phyloP scores from a whole-genome alignment of 1,284 basidiomycete genomes.

The Ceraceosorus bombacis region DNA sequence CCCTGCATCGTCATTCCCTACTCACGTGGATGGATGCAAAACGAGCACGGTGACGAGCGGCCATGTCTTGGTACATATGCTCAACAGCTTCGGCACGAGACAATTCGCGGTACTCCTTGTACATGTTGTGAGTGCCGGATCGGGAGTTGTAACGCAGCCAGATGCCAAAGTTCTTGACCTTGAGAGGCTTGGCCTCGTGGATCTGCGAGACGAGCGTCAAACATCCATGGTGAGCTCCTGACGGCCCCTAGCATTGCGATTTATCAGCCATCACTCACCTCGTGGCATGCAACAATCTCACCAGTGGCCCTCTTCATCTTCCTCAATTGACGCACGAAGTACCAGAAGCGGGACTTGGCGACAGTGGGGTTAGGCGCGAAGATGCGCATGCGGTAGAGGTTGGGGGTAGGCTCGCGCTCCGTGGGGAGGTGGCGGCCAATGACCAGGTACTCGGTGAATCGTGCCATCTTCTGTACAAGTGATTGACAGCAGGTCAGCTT shows the following conservation, averaged over 20 bases:
- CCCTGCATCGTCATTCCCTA: conserved; percentile 20
- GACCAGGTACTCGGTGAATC: conserved; percentile 74
- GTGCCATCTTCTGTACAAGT: neutral
- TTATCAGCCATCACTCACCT: conserved; percentile 61
- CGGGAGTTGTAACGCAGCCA: conserved; percentile 83
- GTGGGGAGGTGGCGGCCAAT: conserved; percentile 96
- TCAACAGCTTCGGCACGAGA: conserved; percentile 90
- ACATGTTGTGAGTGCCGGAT: conserved; percentile 53
- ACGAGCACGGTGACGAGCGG: conserved; percentile 94
- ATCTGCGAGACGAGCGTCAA: conserved; percentile 21
- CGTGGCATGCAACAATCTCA: conserved; percentile 96
- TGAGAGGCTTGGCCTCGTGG: conserved; percentile 85
- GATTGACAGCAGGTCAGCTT: too few relatives aligned
- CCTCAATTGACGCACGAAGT: conserved; percentile 76
- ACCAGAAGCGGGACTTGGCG: conserved; percentile 99
- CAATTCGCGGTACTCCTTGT: conserved; percentile 92
- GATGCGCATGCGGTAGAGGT: conserved; percentile 99
- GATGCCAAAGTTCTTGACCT: conserved; percentile 99
- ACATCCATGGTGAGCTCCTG: neutral
- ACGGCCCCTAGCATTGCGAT: neutral
- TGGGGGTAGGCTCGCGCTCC: conserved; percentile 82
- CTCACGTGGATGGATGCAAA: conserved; percentile 94
- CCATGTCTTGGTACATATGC: conserved; percentile 99
- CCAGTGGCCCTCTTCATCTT: conserved; percentile 99
- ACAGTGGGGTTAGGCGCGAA: conserved; percentile 97